phyloP scores from a whole-genome alignment of 1,139 yeast genomes.

The Magnusiomyces fungicola region DNA sequence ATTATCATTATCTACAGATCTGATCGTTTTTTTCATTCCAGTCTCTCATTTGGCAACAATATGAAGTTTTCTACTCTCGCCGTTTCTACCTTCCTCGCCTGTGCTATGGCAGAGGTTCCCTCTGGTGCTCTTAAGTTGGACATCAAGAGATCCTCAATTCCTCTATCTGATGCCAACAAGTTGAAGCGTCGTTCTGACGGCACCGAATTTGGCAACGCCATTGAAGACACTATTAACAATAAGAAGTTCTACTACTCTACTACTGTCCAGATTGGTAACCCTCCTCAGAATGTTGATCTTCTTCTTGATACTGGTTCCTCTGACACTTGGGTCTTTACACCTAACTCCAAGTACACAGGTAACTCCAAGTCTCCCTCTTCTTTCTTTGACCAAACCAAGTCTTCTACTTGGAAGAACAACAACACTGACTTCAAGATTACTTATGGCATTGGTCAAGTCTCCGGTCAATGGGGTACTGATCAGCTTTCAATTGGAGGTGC shows the following conservation, averaged over 20 bases:
- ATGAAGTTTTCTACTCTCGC: constrained; percentile 14
- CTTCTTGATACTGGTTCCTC: constrained; percentile 39
- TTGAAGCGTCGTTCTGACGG: constrained; percentile 17
- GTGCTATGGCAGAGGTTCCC: constrained; percentile 16
- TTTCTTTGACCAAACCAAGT: constrained; percentile 39
- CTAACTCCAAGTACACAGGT: constrained; percentile 24
- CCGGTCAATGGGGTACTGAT: constrained; percentile 54
- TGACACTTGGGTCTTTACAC: constrained; percentile 30
- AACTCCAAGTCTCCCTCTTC: constrained; percentile 23
- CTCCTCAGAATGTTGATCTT: constrained; percentile 31
- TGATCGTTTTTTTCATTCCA: too few relatives aligned
- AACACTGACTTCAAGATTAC: constrained; percentile 40
- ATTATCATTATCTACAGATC: too few relatives aligned
- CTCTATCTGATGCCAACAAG: constrained; percentile 16
- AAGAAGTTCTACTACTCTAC: constrained; percentile 33
- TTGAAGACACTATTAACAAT: constrained; percentile 29
- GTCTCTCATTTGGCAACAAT: too few relatives aligned
- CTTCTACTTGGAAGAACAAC: constrained; percentile 43
- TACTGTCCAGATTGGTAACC: constrained; percentile 33
- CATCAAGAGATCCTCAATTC: constrained; percentile 20
- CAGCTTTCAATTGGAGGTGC: constrained; percentile 37
- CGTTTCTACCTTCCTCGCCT: constrained; percentile 10
- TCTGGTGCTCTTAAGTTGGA: constrained; percentile 23
- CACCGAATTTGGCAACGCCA: constrained; percentile 18
- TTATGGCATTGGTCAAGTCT: constrained; percentile 58